Base-by-base conservation (phyloP, 2,329 filamentous ascomycete genomes). In the Diaporthe vexans region DNA sequence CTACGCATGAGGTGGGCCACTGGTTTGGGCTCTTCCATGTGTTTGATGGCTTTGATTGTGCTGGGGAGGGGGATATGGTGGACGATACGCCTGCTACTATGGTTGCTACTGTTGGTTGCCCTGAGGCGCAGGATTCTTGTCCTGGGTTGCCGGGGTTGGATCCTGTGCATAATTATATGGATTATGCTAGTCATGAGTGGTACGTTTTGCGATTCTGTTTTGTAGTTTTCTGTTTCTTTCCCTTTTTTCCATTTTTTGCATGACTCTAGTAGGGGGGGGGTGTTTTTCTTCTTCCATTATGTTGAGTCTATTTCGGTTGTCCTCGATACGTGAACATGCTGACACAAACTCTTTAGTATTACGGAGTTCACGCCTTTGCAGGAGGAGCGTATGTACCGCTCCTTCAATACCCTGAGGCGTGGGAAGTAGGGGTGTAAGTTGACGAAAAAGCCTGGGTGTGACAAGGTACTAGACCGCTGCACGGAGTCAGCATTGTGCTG, bases 101-200 rank as follows among this genome's bases (percentile, higher is more conserved):
- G 10, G 61, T 67, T 11, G 61, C 61, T 52, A 26, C 61, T 13
- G 61, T 52, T 11, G 63, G 63, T 48, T 68, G 63, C 54, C 48
- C 33, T 54, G 48, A 15, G 33, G 0, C 2, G 33, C 48, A 29
- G 48, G 63, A 54, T n/a, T 68, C 46, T 2, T 68, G 63, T 51
- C 63, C 63, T 26, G 63, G 40, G 1, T 33, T 26, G 48, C 63
- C 33, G 4, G 46, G 63, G 15, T 10, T 68, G 63, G 48, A 68
- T 54, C 48, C 63, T 54, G n/a, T 68, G 35, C 33, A 54, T 21
- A 54, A 68, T 21, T 54, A 54, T 33, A 68, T 54, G 63, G 48
- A 54, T 33, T 68, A 68, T 68, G 63, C 48, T 54, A 68, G 63
- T n/a, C 63, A 54, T 54, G 63, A 21, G n/a, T 68, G 48, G 48